A percentile compares a stretch with the other conserved stretches of the same genome.
Evolutionary conservation across 2,329 filamentous ascomycete species (phyloP).

Genomic region (Tolypocladium ovalisporum): DNA sequence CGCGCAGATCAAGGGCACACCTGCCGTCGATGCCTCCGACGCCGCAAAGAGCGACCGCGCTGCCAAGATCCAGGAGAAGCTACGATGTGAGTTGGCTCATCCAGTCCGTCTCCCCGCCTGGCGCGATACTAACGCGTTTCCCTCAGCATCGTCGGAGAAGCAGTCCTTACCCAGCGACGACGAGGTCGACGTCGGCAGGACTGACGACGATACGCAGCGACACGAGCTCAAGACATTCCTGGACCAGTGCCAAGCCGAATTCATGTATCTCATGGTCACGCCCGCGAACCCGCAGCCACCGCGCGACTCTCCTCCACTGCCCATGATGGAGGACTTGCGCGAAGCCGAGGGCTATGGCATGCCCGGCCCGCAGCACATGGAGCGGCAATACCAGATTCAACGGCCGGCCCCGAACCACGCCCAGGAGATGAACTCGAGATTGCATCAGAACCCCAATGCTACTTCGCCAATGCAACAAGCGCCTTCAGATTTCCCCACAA

Average conservation of each 20-base stretch:
- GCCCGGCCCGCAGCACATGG: slow-evolving; percentile 29
- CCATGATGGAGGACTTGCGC: slow-evolving; percentile 47
- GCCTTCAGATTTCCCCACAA: slow-evolving; percentile 20
- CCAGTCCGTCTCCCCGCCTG: slow-evolving; percentile 1
- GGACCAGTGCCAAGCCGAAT: slow-evolving; percentile 54
- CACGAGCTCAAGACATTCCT: slow-evolving; percentile 49
- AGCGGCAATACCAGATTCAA: slow-evolving; percentile 27
- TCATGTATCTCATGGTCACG: slow-evolving; percentile 57
- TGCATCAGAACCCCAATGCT: slow-evolving; percentile 46
- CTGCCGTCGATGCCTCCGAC: slow-evolving; percentile 24
- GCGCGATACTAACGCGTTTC: slow-evolving; percentile 6
- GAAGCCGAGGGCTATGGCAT: slow-evolving; percentile 42
- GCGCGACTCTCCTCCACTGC: slow-evolving; percentile 49
- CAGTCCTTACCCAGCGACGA: slow-evolving; percentile 32
- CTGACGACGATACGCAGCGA: slow-evolving; percentile 39
- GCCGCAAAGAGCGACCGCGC: slow-evolving; percentile 40
- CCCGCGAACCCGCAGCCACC: slow-evolving; percentile 55
- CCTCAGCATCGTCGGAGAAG: slow-evolving; percentile 30
- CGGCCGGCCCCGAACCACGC: slow-evolving; percentile 44
- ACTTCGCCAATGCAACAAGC: slow-evolving; percentile 40
- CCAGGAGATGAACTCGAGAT: slow-evolving; percentile 41
- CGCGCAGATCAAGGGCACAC: slow-evolving; percentile 48
- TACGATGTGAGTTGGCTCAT: slow-evolving; percentile 31
- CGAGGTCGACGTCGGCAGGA: slow-evolving; percentile 33
- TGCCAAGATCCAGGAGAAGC: slow-evolving; percentile 44